phyloP scores from a whole-genome alignment of 1,284 basidiomycete species.

The Moesziomyces aphidis region DNA sequence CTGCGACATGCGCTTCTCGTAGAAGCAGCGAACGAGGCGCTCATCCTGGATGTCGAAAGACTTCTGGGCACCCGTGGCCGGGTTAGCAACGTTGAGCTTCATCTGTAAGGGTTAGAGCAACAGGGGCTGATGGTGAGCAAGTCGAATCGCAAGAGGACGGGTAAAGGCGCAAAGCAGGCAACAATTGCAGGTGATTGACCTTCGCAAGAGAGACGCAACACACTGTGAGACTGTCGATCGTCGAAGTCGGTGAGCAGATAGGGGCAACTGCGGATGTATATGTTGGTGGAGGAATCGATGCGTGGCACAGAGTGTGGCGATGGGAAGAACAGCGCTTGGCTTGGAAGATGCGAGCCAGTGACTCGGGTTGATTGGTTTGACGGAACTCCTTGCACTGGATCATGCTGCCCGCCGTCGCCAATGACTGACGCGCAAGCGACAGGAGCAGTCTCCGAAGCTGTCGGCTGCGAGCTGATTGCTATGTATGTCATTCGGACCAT shows the following conservation, averaged over 20 bases:
- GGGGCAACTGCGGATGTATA: background rate
- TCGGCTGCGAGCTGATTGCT: too few relatives aligned
- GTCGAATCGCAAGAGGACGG: background rate
- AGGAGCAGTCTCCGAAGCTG: too few relatives aligned
- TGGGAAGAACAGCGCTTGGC: too few relatives aligned
- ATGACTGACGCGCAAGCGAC: too few relatives aligned
- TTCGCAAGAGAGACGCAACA: conserved; percentile 24
- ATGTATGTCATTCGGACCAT: too few relatives aligned
- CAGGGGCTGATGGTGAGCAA: conserved; percentile 23
- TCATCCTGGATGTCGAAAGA: conserved; percentile 90
- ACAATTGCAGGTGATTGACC: background rate
- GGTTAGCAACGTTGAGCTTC: conserved; percentile 98
- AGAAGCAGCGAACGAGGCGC: conserved; percentile 89
- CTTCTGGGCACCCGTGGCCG: conserved; percentile 95
- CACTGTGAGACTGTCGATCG: background rate
- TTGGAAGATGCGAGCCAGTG: too few relatives aligned
- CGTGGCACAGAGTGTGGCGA: too few relatives aligned
- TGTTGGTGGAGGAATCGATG: background rate
- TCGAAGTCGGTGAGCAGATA: background rate
- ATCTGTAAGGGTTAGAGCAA: conserved; percentile 71
- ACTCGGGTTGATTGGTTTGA: too few relatives aligned
- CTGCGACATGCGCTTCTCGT: conserved; percentile 95
- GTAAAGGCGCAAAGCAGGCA: background rate
- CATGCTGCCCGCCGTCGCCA: too few relatives aligned
- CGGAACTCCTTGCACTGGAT: too few relatives aligned